phyloP scores from a whole-genome alignment of 305 asterid genomes.

The Fraxinus ornus region DNA sequence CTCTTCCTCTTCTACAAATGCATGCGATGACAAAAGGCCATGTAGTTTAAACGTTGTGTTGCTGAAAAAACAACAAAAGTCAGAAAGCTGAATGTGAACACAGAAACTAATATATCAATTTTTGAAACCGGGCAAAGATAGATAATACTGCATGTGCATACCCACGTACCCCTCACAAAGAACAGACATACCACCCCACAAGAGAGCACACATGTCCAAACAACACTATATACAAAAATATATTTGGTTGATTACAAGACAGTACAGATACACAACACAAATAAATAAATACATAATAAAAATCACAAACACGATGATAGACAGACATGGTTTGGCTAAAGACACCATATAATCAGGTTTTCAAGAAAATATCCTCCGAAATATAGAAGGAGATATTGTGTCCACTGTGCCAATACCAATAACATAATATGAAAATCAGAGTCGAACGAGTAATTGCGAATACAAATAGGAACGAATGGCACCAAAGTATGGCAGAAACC shows the following conservation, averaged over 20 bases:
- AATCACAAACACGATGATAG: not conserved
- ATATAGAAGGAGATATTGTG: not conserved
- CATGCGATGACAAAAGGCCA: constrained; percentile 61
- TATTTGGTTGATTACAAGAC: not conserved
- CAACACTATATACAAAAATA: not conserved
- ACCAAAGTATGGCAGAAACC: not conserved
- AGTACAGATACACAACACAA: not conserved
- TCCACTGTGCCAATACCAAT: not conserved
- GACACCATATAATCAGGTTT: not conserved
- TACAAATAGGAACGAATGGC: not conserved
- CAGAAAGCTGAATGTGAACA: constrained; percentile 2
- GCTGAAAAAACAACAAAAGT: constrained; percentile 46
- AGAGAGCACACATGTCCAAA: not conserved
- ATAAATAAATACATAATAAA: not conserved
- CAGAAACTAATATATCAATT: not conserved
- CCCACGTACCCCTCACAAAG: not conserved
- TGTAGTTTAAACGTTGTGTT: constrained; percentile 63
- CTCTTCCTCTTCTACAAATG: constrained; percentile 64
- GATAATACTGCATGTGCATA: constrained; percentile 17
- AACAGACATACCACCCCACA: not conserved
- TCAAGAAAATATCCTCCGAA: not conserved
- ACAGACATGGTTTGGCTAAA: not conserved
- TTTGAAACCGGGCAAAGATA: constrained; percentile 8
- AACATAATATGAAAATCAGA: not conserved
- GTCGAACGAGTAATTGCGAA: not conserved